phyloP scores from a whole-genome alignment of 2,329 filamentous ascomycete genomes.

The Rugonectria rugulosa region DNA sequence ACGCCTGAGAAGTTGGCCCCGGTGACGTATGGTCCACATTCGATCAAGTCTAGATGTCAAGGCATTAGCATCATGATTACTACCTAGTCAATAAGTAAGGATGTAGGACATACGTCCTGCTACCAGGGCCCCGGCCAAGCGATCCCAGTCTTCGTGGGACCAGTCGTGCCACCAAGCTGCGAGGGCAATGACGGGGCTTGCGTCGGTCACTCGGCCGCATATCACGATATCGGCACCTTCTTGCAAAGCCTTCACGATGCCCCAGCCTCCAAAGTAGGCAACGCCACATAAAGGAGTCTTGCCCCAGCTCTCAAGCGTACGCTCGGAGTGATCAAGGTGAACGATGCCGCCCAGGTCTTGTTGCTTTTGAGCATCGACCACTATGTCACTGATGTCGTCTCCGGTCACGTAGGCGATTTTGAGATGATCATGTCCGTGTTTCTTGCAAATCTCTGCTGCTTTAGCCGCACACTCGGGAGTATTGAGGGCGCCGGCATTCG shows the following conservation, averaged over 20 bases:
- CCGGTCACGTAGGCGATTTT: slow-evolving; percentile 49
- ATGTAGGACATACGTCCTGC: slow-evolving; percentile 45
- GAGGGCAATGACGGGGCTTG: slow-evolving; percentile 58
- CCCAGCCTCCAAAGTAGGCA: slow-evolving; percentile 59
- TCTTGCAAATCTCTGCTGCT: slow-evolving; percentile 36
- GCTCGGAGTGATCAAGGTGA: slow-evolving; percentile 23
- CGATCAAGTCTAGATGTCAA: slow-evolving; percentile 48
- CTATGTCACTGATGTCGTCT: slow-evolving; percentile 47
- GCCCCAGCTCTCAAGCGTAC: slow-evolving; percentile 4
- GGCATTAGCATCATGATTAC: too few relatives aligned
- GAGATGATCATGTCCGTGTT: slow-evolving; percentile 1
- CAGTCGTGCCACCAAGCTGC: slow-evolving; percentile 61
- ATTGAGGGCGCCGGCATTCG: slow-evolving; percentile 65
- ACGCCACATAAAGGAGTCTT: slow-evolving; percentile 42
- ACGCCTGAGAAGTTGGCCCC: slow-evolving; percentile 59
- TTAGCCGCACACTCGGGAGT: slow-evolving; percentile 48
- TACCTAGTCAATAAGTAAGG: too few relatives aligned
- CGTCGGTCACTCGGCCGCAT: slow-evolving; percentile 53
- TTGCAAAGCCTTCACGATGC: slow-evolving; percentile 48
- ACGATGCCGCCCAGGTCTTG: slow-evolving; percentile 17
- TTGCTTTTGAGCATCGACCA: slow-evolving; percentile 21
- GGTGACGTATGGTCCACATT: slow-evolving; percentile 59
- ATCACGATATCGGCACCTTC: slow-evolving; percentile 52
- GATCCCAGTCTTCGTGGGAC: slow-evolving; percentile 52
- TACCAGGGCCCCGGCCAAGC: slow-evolving; percentile 54